A percentile compares a stretch with the other conserved stretches of the same genome.
These are phyloP conservation scores for Brassica carinata DNA, from an alignment of 345 rosid genomes.

Conservation along the genomic window DNA sequence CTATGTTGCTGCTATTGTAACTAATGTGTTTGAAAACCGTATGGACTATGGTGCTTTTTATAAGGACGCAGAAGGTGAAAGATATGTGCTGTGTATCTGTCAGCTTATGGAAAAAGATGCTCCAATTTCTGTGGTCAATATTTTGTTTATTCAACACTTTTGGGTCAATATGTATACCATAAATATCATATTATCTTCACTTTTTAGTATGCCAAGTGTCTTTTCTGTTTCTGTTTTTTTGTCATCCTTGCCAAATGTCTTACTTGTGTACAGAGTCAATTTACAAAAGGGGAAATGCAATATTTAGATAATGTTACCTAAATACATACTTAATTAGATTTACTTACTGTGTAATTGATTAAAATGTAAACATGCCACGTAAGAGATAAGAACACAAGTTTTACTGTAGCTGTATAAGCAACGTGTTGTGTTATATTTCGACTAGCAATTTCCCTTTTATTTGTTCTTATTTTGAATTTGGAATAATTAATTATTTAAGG, in stretches of 20 bases:
- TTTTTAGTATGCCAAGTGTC: constrained; percentile 17
- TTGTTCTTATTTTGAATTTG: neutral
- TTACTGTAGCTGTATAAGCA: neutral
- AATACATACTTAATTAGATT: neutral
- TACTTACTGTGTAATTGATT: neutral
- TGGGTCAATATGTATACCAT: constrained; percentile 9
- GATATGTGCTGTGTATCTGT: neutral
- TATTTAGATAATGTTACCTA: neutral
- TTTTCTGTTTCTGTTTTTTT: too few species aligned
- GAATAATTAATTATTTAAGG: neutral
- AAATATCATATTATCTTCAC: neutral
- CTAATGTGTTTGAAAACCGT: neutral
- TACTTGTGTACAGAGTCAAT: neutral
- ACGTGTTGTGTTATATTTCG: constrained; percentile 18
- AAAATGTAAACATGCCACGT: neutral
- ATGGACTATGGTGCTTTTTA: constrained; percentile 5
- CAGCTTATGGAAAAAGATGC: neutral
- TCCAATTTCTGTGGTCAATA: neutral
- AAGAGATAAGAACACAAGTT: constrained; percentile 18
- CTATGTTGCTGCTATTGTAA: neutral
- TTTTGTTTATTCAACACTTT: neutral
- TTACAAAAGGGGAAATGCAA: neutral
- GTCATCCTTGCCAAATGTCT: too few species aligned
- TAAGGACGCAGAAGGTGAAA: neutral
- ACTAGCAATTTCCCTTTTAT: neutral